Evolutionary conservation across 2,329 filamentous ascomycete genomes (phyloP), one percentile per base, ranked within the genome.

Genomic region (Talaromyces pinophilus): DNA sequence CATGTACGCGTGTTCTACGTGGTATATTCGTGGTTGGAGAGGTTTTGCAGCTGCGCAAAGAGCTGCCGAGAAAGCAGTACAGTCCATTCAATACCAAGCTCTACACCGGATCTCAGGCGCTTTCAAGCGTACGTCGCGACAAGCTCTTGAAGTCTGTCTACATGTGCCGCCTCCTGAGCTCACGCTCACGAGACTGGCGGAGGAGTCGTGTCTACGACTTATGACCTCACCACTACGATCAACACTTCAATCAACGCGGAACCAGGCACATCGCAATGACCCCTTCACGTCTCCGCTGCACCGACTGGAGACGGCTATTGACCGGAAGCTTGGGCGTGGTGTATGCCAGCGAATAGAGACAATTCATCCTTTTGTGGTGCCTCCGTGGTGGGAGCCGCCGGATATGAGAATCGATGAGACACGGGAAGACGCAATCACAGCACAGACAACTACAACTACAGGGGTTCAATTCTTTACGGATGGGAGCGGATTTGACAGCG

Each of bases 1-100:
- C 62, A 65, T 73, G 10, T 76, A 73, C 59, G 69, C 67, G 1
- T 75, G 69, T 62, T 77, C 72, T 10, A 70, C 70, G 44, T 75
- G 72, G 73, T 63, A 63, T 28, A 40, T 63, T 1, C 19, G 61
- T 59, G 65, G 62, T 42, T 42, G 40, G 8, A 22, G 44, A 60
- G 64, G 62, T 25, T 33, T 46, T 3, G 19, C 11, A 35, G n/a
- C 13, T 3, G 22, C 33, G 11, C 62, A 57, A 17, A 2, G 28
- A 2, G 33, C 38, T 0, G 11, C 52, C 0, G 62, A 57, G 40
- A 4, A 35, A 42, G 62, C 62, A 1, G 28, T 42, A 3, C 62
- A 28, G 5, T 65, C 62, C 1, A 71, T 74, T 46, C 71, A 75
- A 46, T 65, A 67, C 57, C 67, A 71, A 42, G 73, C 72, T 6